Evolutionary conservation across 306 rosid genomes (phyloP), one percentile per base, ranked within the genome.

Genomic region (Biancaea sappan): DNA sequence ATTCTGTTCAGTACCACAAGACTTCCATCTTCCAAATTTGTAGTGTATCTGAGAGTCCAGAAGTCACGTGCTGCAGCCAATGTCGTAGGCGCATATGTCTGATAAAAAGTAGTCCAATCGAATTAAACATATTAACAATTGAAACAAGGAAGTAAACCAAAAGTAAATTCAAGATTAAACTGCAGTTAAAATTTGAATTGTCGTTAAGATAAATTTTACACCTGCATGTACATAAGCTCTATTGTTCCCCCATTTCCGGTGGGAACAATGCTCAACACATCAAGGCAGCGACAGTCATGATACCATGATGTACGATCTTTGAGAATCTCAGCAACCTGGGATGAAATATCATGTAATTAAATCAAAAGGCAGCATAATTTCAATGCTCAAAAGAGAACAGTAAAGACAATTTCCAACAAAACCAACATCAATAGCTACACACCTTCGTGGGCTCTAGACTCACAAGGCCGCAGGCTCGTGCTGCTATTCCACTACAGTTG

Each of bases 401-500:
- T 1, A 8, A 16, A 2, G 19, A 66, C 66, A 50, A 34, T 11
- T 5, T 22, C 24, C 29, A 69, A 4, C 7, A 14, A 76, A 76
- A 72, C 57, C 26, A 76, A 28, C 10, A 46, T n/a, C 16, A 8
- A 19, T 2, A 26, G 6, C 26, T 37, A 3, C 15, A 50, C 70
- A 94, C 98, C 97, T 94, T 91, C 1, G 89, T 82, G 84, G 98
- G 98, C 88, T 94, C 98, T 66, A 94, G 93, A 79, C 97, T 90
- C 95, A 94, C 96, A 63, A 94, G 98, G 86, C 98, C 98, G 12
- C 98, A 94, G 84, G 96, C 98, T 81, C 98, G 94, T 12, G 98
- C 98, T 74, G 98, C 98, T 70, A 94, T 85, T 66, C 98, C 98
- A 50, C 88, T 91, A 69, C 93, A 90, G 76, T 94, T 91, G 83